These are phyloP conservation scores for Coemansia sp. DNA, from an alignment of 192 early-diverging fungal species.

Conservation along the genomic window DNA sequence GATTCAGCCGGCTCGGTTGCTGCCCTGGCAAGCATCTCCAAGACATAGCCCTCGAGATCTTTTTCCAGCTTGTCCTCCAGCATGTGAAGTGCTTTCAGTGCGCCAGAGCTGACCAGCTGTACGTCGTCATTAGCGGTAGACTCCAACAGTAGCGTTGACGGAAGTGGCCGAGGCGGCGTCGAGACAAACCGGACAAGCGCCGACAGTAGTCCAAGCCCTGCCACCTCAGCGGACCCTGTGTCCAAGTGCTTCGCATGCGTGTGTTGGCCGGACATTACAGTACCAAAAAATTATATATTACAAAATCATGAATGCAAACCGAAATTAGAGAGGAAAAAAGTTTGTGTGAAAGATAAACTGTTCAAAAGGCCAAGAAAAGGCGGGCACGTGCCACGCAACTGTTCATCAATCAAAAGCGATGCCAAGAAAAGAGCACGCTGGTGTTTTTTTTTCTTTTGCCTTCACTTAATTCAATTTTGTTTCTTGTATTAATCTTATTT, in stretches of 20 bases:
- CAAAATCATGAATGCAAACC: background rate
- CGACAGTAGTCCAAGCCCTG: slow-evolving; percentile 1
- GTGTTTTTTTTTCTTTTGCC: background rate
- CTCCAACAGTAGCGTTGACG: slow-evolving; percentile 1
- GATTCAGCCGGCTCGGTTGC: background rate
- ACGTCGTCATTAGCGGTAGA: slow-evolving; percentile 7
- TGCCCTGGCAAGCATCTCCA: slow-evolving; percentile 24
- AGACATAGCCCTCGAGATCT: slow-evolving; percentile 15
- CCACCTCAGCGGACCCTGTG: background rate
- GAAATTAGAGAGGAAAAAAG: background rate
- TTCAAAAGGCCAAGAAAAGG: background rate
- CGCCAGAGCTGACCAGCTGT: slow-evolving; percentile 18
- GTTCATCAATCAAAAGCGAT: background rate
- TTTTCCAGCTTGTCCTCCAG: slow-evolving; percentile 6
- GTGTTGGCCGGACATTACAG: background rate
- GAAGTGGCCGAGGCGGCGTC: slow-evolving; percentile 21
- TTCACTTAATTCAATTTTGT: background rate
- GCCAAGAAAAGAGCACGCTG: background rate
- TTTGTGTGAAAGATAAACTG: background rate
- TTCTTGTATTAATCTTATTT: background rate
- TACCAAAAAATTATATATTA: background rate
- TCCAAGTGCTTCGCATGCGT: background rate
- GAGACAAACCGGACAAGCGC: background rate
- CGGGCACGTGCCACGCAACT: background rate
- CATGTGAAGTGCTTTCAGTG: slow-evolving; percentile 12